phyloP scores from a whole-genome alignment of 768 basidiomycete genomes.

The Paxillus rubicundulus region DNA sequence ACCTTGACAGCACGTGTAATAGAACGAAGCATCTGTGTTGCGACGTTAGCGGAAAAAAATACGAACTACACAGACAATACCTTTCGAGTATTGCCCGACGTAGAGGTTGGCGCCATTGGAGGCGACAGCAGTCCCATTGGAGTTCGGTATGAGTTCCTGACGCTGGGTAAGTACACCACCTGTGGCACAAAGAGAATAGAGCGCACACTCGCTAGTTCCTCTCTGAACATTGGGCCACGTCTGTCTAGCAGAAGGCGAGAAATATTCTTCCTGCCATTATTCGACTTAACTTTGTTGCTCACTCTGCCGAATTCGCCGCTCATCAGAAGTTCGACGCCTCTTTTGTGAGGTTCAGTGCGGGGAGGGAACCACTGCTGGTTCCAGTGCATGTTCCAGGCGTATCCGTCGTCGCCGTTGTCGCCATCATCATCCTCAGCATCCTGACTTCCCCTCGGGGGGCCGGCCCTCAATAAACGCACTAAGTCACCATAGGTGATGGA shows the following conservation, averaged over 20 bases:
- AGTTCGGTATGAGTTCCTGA: constrained; percentile 75
- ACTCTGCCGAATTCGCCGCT: constrained; percentile 81
- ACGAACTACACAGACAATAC: constrained; percentile 31
- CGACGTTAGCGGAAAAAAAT: constrained; percentile 5
- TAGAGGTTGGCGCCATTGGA: constrained; percentile 74
- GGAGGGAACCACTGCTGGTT: constrained; percentile 34
- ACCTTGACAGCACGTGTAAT: constrained; percentile 91
- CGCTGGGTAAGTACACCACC: background rate
- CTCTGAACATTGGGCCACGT: constrained; percentile 39
- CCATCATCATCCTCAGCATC: constrained; percentile 44
- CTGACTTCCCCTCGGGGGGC: constrained; percentile 25
- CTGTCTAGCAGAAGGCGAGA: constrained; percentile 47
- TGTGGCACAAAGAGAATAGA: background rate
- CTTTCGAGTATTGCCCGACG: constrained; percentile 79
- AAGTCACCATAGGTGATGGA: constrained; percentile 26
- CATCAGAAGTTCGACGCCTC: constrained; percentile 62
- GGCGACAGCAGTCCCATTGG: constrained; percentile 77
- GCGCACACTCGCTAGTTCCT: constrained; percentile 57
- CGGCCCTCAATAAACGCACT: constrained; percentile 18
- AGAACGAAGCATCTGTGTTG: constrained; percentile 76
- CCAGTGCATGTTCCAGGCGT: constrained; percentile 24
- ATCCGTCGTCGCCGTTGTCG: constrained; percentile 35
- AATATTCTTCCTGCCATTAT: constrained; percentile 45
- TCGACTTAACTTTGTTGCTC: constrained; percentile 45
- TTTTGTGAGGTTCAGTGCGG: constrained; percentile 57